Evolutionary conservation across 2,329 filamentous ascomycete species (phyloP).

Genomic region (Trichoderma aggressivum): DNA sequence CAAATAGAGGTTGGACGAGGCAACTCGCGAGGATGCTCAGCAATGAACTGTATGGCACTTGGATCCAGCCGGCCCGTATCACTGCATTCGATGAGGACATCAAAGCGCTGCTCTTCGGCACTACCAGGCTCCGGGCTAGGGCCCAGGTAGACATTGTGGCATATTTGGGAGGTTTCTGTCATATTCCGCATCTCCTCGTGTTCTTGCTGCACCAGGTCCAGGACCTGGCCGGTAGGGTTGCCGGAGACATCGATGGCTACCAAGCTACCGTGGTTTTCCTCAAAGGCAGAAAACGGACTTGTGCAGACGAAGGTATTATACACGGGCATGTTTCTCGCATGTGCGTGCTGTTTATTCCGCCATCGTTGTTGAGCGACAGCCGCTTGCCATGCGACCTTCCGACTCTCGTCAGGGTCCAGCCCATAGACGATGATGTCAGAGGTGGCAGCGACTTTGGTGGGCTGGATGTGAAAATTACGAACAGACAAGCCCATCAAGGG

Average conservation of each 20-base stretch:
- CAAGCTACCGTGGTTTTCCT: constrained; percentile 64
- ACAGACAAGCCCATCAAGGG: constrained; percentile 90
- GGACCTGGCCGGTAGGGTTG: constrained; percentile 67
- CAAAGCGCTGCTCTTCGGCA: constrained; percentile 62
- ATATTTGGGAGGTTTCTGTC: constrained; percentile 85
- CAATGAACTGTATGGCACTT: constrained; percentile 60
- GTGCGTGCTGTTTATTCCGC: constrained; percentile 60
- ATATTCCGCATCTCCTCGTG: constrained; percentile 89
- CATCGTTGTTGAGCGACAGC: constrained; percentile 74
- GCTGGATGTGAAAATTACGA: constrained; percentile 95
- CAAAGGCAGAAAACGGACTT: constrained; percentile 67
- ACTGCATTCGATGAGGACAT: constrained; percentile 83
- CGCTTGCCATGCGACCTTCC: constrained; percentile 65
- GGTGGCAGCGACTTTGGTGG: constrained; percentile 78
- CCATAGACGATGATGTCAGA: constrained; percentile 95
- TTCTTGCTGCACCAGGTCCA: constrained; percentile 90
- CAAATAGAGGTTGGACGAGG: constrained; percentile 46
- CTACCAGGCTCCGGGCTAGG: constrained; percentile 71
- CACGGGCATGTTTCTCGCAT: constrained; percentile 52
- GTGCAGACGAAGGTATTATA: constrained; percentile 83
- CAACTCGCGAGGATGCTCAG: constrained; percentile 50
- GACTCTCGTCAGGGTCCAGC: constrained; percentile 59
- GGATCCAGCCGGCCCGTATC: constrained; percentile 77
- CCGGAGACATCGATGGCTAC: constrained; percentile 73
- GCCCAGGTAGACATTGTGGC: constrained; percentile 85